Conservation (phyloP, 306 rosid species). For the Cicer chorassanicum region DNA sequence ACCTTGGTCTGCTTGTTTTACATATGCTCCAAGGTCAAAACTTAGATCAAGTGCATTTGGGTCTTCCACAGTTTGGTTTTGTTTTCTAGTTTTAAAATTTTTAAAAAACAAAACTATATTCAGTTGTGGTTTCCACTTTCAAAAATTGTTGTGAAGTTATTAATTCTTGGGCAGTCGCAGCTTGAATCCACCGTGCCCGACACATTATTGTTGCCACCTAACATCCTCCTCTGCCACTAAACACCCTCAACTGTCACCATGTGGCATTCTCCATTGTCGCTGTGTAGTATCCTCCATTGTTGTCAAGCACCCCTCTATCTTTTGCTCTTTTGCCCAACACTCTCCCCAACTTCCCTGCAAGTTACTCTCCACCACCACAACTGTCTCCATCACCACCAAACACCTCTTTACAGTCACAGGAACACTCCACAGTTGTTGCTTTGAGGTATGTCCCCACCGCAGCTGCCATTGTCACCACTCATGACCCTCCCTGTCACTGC, state of each 20-base stretch:
- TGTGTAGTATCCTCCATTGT: not conserved
- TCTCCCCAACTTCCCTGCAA: not conserved
- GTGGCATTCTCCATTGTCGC: not conserved
- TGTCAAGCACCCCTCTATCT: not conserved
- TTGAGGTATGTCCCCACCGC: too few species aligned
- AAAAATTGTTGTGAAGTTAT: not conserved
- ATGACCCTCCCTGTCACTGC: not conserved
- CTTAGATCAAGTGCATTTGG: not conserved
- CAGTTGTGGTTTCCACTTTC: not conserved
- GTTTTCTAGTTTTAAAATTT: not conserved
- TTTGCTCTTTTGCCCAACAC: not conserved
- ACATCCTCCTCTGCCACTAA: not conserved
- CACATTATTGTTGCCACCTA: too few species aligned
- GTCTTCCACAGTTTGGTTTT: not conserved
- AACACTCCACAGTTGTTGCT: too few species aligned
- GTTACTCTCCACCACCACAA: not conserved
- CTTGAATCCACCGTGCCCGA: not conserved
- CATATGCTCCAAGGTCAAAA: not conserved
- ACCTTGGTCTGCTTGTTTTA: not conserved
- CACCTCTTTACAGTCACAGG: not conserved
- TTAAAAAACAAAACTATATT: not conserved
- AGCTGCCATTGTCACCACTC: not conserved
- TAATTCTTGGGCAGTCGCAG: not conserved
- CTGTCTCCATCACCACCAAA: not conserved
- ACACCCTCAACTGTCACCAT: not conserved